Evolutionary conservation across 2,329 filamentous ascomycete genomes (phyloP), one percentile per base, ranked within the genome.

Genomic region (Dactylellina haptotyla): DNA sequence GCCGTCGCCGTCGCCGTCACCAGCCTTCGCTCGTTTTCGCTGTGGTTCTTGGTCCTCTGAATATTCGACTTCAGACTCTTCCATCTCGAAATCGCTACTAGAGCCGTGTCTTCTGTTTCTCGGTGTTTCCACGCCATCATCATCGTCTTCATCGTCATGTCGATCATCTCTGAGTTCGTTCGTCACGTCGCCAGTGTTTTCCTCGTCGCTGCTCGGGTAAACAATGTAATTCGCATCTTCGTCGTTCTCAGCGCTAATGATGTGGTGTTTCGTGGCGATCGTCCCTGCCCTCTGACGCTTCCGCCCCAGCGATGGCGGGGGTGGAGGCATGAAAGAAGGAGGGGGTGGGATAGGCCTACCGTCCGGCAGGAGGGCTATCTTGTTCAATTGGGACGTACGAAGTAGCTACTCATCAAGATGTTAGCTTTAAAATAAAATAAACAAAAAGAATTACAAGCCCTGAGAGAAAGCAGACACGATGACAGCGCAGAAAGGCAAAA

Each of bases 91-190:
- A 73, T 58, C 79, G 58, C 71, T 34, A 37, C 54, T 78, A 76
- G 41, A 75, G 75, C 26, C 67, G 67, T 34, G 76, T 54, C 39
- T 79, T 77, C 63, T 79, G 77, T 65, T 81, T 79, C 75, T 67
- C 3, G 69, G 41, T 3, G 69, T 67, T 57, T 67, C 61, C 8
- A n/a, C 12, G n/a, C 28, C 54, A 3, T 80, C 80, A 50, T 80
- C 79, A 54, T 79, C 79, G 32, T 80, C 79, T 5, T 78, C 79
- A 67, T 80, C 78, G 26, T 80, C 79, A 26, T 80, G 14, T 8
- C 46, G 34, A 12, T 23, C 69, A 41, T 37, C 37, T 23, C n/a
- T n/a, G n/a, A 10, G 37, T 9, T 51, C 16, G 8, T 34, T 25
- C 12, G 18, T 12, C 2, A 30, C 46, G 20, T 14, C 41, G 41